phyloP scores from a whole-genome alignment of 345 rosid species.

The Salix brachista region DNA sequence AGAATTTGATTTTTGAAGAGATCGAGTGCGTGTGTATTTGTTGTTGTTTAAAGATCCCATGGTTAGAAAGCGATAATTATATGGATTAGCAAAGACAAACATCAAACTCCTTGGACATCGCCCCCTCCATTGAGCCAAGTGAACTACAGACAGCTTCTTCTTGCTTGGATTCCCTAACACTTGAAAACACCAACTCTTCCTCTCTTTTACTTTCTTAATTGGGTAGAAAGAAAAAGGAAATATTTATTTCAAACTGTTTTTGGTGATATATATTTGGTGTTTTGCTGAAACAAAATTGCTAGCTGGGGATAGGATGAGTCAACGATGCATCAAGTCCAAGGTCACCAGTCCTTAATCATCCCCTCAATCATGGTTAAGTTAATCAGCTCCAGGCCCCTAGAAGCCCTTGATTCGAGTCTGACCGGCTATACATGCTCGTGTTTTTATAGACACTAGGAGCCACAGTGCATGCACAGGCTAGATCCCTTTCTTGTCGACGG shows the following conservation, averaged over 20 bases:
- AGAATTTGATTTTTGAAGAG: not conserved
- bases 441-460: too few relatives aligned
- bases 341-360: not conserved
- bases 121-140: constrained; percentile 39
- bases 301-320: not conserved
- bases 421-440: constrained; percentile 19
- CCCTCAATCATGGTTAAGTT: not conserved
- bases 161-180: constrained; percentile 7
- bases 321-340: constrained; percentile 39
- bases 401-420: constrained; percentile 22
- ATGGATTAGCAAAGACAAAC: constrained; percentile 33
- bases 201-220: not conserved
- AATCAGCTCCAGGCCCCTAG: constrained; percentile 15
- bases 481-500: too few relatives aligned
- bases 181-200: not conserved
- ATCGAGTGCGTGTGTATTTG: not conserved
- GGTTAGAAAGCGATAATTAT: constrained; percentile 1
- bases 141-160: constrained; percentile 29
- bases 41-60: constrained; percentile 18
- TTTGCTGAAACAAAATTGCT: constrained; percentile 6
- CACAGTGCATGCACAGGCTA: too few relatives aligned
- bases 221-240: not conserved
- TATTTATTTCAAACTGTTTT: not conserved
- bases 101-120: constrained; percentile 25
- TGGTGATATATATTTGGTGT: constrained; percentile 13